Base-by-base conservation (phyloP, 176 grass and related monocot species). In the Typha latifolia region DNA sequence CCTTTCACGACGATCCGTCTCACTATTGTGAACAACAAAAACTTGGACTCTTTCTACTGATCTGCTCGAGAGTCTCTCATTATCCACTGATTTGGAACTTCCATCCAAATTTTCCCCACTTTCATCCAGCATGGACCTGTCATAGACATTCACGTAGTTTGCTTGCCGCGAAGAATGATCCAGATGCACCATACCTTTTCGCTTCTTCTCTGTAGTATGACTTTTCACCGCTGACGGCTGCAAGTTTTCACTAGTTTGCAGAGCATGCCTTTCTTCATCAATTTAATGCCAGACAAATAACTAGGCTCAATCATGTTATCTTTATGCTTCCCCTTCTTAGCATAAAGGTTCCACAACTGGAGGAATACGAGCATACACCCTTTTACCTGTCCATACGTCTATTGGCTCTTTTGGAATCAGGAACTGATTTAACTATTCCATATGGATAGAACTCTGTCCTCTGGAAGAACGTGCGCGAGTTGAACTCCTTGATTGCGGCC, bases 401-500 rank as follows among this genome's bases (percentile, higher is more conserved):
- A 15, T 37, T 84, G 48, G 64, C 20, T n/a, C 67, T 87, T 75
- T 81, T 87, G 49, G 84, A 49, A 70, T 77, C 66, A 77, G 79
- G 69, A 51, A 64, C 47, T 61, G 61, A 67, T 55, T 49, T 84
- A 65, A 64, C 73, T 72, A 63, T 55, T 18, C 62, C 65, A 32
- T 67, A 64, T 61, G 73, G 73, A 48, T 70, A 53, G 52, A 43
- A 66, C 34, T 82, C 78, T 11, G 47, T 14, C n/a, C 61, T 75
- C 68, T n/a, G 70, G 62, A 79, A 77, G 79, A 84, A 96, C 4
- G 89, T 72, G 48, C 72, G 87, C 56, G 81, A 18, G 31, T 96
- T 96, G 83, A 91, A 96, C 4, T 79, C 78, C 74, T 77, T 87
- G 67, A 96, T 84, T 47, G 93, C 85, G 64, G 78, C 73, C 23